Conservation (phyloP, 306 rosid species). For the Quercus rubra region DNA sequence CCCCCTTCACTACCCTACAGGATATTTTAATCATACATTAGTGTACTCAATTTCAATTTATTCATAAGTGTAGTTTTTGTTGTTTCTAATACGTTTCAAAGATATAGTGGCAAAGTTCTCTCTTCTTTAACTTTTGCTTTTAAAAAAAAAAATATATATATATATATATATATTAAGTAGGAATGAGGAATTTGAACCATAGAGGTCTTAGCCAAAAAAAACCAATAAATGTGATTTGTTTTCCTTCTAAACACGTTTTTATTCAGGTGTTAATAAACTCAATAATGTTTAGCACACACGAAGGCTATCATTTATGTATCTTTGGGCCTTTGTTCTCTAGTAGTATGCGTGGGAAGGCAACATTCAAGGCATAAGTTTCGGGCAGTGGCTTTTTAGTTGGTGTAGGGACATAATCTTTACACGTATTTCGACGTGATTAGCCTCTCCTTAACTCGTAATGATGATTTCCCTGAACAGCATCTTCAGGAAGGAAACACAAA, state of each 20-base stretch:
- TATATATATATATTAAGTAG: not conserved
- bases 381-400: slow-evolving; percentile 41
- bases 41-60: not conserved
- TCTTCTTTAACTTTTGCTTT: not conserved
- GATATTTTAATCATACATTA: no score
- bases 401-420: slow-evolving; percentile 53
- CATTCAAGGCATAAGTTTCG: slow-evolving; percentile 53
- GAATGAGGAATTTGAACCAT: no score
- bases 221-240: not conserved
- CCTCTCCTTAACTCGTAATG: slow-evolving; percentile 41
- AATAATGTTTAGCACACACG: not conserved
- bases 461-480: slow-evolving; percentile 35
- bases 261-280: not conserved
- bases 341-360: slow-evolving; percentile 33
- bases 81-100: not conserved
- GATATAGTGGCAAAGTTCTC: not conserved
- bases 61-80: not conserved
- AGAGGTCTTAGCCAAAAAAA: not conserved
- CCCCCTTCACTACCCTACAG: no score
- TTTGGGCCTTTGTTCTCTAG: not conserved
- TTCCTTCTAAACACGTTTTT: not conserved
- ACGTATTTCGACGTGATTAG: slow-evolving; percentile 58
- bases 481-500: slow-evolving; percentile 31
- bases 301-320: not conserved
- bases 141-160: not conserved